Evolutionary conservation across 139 green algal genomes (phyloP).

Genomic region (Chlorella sorokiniana): DNA sequence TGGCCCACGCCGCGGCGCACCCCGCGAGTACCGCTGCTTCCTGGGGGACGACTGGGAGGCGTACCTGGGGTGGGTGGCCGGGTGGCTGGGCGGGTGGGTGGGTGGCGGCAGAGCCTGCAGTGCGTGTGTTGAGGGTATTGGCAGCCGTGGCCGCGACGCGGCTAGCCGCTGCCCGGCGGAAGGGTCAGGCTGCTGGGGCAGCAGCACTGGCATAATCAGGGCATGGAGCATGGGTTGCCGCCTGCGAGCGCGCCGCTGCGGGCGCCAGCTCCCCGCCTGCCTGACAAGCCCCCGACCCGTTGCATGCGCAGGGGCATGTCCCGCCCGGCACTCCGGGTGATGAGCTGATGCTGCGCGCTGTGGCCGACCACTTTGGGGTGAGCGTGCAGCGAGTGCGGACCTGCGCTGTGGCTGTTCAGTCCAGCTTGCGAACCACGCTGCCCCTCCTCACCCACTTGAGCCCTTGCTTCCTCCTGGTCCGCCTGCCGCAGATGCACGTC

Average conservation of each 20-base stretch:
- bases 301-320: constrained; percentile 31
- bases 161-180: background rate
- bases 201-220: too few species aligned
- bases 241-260: too few species aligned
- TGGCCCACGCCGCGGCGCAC: constrained; percentile 15
- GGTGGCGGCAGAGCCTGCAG: too few species aligned
- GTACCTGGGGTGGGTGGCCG: constrained; percentile 27
- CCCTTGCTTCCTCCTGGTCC: too few species aligned
- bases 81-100: background rate
- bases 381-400: too few species aligned
- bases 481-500: too few species aligned
- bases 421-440: too few species aligned
- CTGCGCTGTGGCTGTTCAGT: too few species aligned
- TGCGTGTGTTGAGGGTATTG: background rate
- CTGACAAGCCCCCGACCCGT: background rate
- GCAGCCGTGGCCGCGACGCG: too few species aligned
- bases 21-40: constrained; percentile 42
- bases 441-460: too few species aligned
- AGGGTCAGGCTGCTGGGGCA: background rate
- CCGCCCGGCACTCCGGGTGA: constrained; percentile 39
- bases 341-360: constrained; percentile 50
- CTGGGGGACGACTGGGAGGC: constrained; percentile 49
- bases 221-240: too few species aligned
- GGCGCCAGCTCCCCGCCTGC: too few species aligned
- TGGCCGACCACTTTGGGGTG: constrained; percentile 52